phyloP scores from a whole-genome alignment of 495 filamentous ascomycete genomes.

The Lichenothelia convexa region DNA sequence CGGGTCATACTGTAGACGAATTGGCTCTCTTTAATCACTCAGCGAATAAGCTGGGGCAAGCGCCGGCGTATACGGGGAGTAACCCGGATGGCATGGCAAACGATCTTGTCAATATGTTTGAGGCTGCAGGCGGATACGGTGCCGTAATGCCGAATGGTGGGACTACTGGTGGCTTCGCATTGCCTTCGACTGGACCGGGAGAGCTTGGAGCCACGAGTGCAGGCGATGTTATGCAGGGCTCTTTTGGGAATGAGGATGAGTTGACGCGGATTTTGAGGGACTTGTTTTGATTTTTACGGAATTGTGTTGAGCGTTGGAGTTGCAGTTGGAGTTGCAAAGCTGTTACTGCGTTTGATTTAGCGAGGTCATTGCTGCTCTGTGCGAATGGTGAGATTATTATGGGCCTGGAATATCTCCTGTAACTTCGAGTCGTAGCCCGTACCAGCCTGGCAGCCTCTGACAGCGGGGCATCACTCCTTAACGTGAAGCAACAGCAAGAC shows the following conservation, averaged over 20 bases:
- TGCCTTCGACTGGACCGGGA: conserved; percentile 20
- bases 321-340: no score
- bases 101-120: conserved; percentile 52
- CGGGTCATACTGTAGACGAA: conserved; percentile 48
- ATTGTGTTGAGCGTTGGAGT: not conserved
- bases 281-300: conserved; percentile 33
- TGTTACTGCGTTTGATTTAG: no score
- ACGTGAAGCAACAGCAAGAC: no score
- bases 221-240: conserved; percentile 25
- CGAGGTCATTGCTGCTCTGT: no score
- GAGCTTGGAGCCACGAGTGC: conserved; percentile 29
- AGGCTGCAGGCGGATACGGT: conserved; percentile 43
- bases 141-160: conserved; percentile 24
- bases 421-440: no score
- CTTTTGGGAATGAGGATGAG: conserved; percentile 44
- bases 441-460: no score
- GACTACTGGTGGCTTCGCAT: conserved; percentile 28
- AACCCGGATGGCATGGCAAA: conserved; percentile 33
- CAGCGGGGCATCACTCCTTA: no score
- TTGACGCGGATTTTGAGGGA: conserved; percentile 43
- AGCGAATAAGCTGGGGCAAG: conserved; percentile 4
- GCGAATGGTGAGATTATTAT: no score
- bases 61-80: no score
- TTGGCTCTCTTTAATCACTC: conserved; percentile 30
- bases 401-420: no score